Evolutionary conservation across 495 filamentous ascomycete species (phyloP).

Genomic region (Aspergillus bridgeri): DNA sequence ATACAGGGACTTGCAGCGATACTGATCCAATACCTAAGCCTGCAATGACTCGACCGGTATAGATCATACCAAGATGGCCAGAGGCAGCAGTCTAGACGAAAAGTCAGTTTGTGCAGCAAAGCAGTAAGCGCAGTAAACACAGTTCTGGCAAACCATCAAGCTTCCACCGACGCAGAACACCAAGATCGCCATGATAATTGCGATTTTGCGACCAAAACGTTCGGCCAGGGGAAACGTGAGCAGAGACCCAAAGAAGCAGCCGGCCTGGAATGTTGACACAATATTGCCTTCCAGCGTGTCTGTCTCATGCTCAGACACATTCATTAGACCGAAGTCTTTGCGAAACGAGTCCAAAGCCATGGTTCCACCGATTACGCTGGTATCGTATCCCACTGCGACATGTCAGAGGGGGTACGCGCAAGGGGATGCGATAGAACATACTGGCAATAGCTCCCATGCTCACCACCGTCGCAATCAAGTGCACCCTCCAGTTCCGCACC

Average conservation of each 20-base stretch:
- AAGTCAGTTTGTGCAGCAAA: not conserved
- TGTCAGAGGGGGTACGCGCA: not conserved
- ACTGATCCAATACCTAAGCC: constrained; percentile 68
- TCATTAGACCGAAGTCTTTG: constrained; percentile 45
- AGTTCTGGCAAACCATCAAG: constrained; percentile 34
- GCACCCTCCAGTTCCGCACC: constrained; percentile 70
- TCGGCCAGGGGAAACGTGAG: constrained; percentile 30
- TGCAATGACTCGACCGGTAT: constrained; percentile 60
- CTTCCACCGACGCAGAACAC: constrained; percentile 56
- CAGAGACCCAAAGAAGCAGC: constrained; percentile 37
- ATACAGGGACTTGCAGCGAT: constrained; percentile 69
- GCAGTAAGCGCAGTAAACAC: not conserved
- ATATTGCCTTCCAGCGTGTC: constrained; percentile 54
- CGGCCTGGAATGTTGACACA: constrained; percentile 58
- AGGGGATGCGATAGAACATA: not conserved
- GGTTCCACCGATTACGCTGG: constrained; percentile 61
- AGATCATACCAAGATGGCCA: constrained; percentile 46
- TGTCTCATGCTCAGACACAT: constrained; percentile 32
- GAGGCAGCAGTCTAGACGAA: constrained; percentile 47
- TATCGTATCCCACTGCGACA: constrained; percentile 43
- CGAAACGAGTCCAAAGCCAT: constrained; percentile 54
- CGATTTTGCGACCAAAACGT: constrained; percentile 48
- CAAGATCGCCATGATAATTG: constrained; percentile 41
- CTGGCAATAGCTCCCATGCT: constrained; percentile 21
- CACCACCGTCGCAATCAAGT: constrained; percentile 52